phyloP scores from a whole-genome alignment of 768 basidiomycete species.

The Candolleomyces efflorescens region DNA sequence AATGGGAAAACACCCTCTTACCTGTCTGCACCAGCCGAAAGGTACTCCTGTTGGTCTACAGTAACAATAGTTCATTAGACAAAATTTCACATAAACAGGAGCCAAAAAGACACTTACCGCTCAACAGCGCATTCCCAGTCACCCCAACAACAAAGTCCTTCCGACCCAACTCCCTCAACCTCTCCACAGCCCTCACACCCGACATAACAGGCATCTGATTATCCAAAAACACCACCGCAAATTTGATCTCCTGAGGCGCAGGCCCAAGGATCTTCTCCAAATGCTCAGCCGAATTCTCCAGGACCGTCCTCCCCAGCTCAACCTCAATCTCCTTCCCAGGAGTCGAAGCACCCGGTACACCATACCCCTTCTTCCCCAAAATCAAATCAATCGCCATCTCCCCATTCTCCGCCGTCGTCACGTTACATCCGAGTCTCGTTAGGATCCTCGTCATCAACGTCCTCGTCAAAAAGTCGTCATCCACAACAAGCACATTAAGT shows the following conservation, averaged over 20 bases:
- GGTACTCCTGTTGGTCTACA: slow-evolving; percentile 71
- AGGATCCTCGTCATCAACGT: slow-evolving; percentile 78
- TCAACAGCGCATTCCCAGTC: slow-evolving; percentile 59
- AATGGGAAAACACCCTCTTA: slow-evolving; percentile 28
- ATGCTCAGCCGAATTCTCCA: background rate
- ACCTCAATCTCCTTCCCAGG: slow-evolving; percentile 35
- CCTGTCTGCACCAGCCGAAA: slow-evolving; percentile 73
- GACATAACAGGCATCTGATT: slow-evolving; percentile 87
- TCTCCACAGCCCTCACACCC: slow-evolving; percentile 63
- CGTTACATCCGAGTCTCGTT: slow-evolving; percentile 71
- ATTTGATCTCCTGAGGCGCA: slow-evolving; percentile 31
- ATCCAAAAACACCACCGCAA: slow-evolving; percentile 48
- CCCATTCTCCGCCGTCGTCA: slow-evolving; percentile 84
- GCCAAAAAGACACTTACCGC: slow-evolving; percentile 25
- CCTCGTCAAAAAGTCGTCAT: slow-evolving; percentile 79
- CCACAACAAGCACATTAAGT: slow-evolving; percentile 72
- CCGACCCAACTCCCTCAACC: slow-evolving; percentile 60
- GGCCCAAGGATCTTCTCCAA: slow-evolving; percentile 1
- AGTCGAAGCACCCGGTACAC: slow-evolving; percentile 22
- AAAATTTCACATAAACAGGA: slow-evolving; percentile 5
- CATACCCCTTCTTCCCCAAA: slow-evolving; percentile 33
- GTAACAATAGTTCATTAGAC: slow-evolving; percentile 11
- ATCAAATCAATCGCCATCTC: slow-evolving; percentile 72
- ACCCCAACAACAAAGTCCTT: slow-evolving; percentile 80
- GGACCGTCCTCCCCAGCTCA: slow-evolving; percentile 7